Evolutionary conservation across 192 early-diverging fungal genomes (phyloP).

Genomic region (Spinellus fusiger): DNA sequence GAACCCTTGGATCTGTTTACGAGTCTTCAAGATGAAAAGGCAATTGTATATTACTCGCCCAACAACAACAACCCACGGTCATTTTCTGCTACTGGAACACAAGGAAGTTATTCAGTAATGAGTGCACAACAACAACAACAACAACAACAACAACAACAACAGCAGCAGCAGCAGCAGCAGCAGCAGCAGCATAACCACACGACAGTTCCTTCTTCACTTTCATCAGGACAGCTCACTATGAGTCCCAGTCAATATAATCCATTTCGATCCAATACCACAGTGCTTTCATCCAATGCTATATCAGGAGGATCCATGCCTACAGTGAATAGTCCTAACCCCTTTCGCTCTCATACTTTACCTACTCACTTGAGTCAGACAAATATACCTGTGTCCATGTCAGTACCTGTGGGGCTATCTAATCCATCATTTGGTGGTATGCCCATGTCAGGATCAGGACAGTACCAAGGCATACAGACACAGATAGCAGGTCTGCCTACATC

Average conservation of each 20-base stretch:
- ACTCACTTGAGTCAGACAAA: not conserved
- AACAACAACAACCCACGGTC: too few species aligned
- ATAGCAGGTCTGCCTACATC: too few species aligned
- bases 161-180: not conserved
- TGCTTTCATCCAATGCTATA: not conserved
- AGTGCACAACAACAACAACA: too few species aligned
- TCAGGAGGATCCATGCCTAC: not conserved
- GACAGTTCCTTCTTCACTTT: not conserved
- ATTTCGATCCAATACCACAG: not conserved
- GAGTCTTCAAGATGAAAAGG: too few species aligned
- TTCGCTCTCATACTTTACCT: not conserved
- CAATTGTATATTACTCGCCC: too few species aligned
- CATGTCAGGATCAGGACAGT: too few species aligned
- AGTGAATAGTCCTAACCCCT: not conserved
- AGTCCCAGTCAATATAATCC: not conserved
- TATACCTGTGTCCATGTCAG: not conserved
- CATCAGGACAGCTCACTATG: not conserved
- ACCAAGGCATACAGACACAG: too few species aligned
- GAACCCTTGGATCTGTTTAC: too few species aligned
- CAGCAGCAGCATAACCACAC: not conserved
- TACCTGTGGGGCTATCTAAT: not conserved
- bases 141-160: too few species aligned
- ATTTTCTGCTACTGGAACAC: too few species aligned
- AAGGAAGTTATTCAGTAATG: too few species aligned
- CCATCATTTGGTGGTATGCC: not conserved